phyloP scores from a whole-genome alignment of 495 filamentous ascomycete genomes.

The Extremus antarcticus region DNA sequence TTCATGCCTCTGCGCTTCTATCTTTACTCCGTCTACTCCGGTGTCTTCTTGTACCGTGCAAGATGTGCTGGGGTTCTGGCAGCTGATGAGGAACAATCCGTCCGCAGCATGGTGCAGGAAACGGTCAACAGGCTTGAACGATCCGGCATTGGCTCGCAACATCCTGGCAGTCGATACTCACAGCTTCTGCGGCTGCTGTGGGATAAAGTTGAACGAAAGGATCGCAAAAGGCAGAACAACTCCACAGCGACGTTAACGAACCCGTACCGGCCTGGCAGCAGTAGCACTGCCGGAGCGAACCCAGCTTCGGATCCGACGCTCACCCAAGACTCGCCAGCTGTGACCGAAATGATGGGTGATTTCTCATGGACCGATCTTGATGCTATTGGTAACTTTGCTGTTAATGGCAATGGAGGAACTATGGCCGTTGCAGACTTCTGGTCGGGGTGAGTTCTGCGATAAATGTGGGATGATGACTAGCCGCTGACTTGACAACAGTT shows the following conservation, averaged over 20 bases:
- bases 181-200: slow-evolving; percentile 45
- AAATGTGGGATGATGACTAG: neutral
- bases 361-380: slow-evolving; percentile 49
- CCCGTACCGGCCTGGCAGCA: slow-evolving; percentile 21
- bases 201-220: slow-evolving; percentile 32
- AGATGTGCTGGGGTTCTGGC: slow-evolving; percentile 46
- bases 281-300: slow-evolving; percentile 25
- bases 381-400: slow-evolving; percentile 45
- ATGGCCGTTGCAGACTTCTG: slow-evolving; percentile 13
- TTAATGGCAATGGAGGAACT: slow-evolving; percentile 21
- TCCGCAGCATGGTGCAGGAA: slow-evolving; percentile 42
- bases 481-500: neutral
- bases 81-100: slow-evolving; percentile 40
- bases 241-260: slow-evolving; percentile 15
- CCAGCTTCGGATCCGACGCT: slow-evolving; percentile 15
- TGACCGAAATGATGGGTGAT: slow-evolving; percentile 35
- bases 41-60: slow-evolving; percentile 48
- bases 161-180: slow-evolving; percentile 45
- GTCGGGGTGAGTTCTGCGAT: slow-evolving; percentile 7
- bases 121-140: slow-evolving; percentile 42
- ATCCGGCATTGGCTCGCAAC: slow-evolving; percentile 42
- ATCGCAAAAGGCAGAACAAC: slow-evolving; percentile 7
- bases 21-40: slow-evolving; percentile 43
- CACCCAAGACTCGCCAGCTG: slow-evolving; percentile 23
- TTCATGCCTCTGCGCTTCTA: slow-evolving; percentile 30